Conservation (phyloP, 768 basidiomycete genomes). For the Termitomyces sp. region DNA sequence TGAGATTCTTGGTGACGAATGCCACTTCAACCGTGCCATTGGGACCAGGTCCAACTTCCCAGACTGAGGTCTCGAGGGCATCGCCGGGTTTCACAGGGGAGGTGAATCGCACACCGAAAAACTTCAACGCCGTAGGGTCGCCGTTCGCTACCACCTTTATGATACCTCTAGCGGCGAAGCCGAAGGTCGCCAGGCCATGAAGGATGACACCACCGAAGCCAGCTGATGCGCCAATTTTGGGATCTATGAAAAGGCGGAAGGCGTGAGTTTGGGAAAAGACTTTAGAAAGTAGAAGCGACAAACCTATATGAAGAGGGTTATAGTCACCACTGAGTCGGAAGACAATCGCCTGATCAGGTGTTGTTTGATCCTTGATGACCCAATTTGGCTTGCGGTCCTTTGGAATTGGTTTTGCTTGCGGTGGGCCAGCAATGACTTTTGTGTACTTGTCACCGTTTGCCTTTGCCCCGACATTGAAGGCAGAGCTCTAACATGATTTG, state of each 20-base stretch:
- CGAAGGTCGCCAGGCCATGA: constrained; percentile 78
- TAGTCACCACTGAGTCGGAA: constrained; percentile 78
- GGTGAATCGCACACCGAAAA: constrained; percentile 74
- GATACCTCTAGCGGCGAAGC: constrained; percentile 75
- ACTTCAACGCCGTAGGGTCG: constrained; percentile 55
- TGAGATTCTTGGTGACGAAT: constrained; percentile 56
- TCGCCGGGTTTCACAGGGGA: constrained; percentile 82
- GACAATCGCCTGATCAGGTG: constrained; percentile 59
- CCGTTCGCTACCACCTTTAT: constrained; percentile 56
- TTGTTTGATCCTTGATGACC: constrained; percentile 55
- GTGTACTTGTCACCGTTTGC: constrained; percentile 56
- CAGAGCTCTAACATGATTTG: constrained; percentile 38
- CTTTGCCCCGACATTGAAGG: constrained; percentile 66
- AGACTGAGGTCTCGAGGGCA: constrained; percentile 68
- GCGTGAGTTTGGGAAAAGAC: not conserved
- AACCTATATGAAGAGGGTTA: constrained; percentile 73
- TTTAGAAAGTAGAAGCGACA: not conserved
- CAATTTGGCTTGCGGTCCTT: constrained; percentile 58
- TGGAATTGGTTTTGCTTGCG: constrained; percentile 54
- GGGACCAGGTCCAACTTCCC: constrained; percentile 69
- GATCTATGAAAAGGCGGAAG: constrained; percentile 40
- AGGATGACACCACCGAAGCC: constrained; percentile 85
- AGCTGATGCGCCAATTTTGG: constrained; percentile 58
- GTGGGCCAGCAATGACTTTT: constrained; percentile 55
- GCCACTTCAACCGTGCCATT: constrained; percentile 54